Conservation (phyloP, 495 filamentous ascomycete genomes). For the Penicillium soppii region DNA sequence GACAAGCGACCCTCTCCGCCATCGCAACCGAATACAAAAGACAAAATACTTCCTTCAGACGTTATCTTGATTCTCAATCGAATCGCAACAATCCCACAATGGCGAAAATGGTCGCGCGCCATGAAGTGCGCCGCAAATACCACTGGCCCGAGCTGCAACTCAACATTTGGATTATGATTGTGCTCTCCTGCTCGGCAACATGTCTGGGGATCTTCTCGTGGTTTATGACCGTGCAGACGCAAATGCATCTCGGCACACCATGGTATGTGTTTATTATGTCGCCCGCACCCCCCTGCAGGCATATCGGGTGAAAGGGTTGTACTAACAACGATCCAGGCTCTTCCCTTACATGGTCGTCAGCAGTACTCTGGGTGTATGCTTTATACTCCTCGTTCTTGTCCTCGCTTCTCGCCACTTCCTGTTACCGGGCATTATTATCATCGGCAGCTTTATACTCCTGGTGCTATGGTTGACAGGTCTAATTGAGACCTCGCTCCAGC, state of each 20-base stretch:
- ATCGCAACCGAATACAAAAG: slow-evolving; percentile 1
- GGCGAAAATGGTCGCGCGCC: slow-evolving; percentile 25
- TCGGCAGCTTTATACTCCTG: slow-evolving; percentile 91
- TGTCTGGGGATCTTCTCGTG: slow-evolving; percentile 84
- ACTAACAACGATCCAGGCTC: slow-evolving; percentile 60
- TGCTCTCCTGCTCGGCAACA: slow-evolving; percentile 72
- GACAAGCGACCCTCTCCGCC: neutral
- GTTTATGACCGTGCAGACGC: slow-evolving; percentile 78
- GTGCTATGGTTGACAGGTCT: slow-evolving; percentile 88
- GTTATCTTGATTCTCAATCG: too few species aligned
- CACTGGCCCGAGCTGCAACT: slow-evolving; percentile 93
- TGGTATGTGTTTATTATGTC: slow-evolving; percentile 59
- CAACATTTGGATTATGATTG: slow-evolving; percentile 88
- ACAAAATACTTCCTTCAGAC: too few species aligned
- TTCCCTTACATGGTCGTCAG: slow-evolving; percentile 88
- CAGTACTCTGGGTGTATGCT: slow-evolving; percentile 66
- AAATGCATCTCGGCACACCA: slow-evolving; percentile 68
- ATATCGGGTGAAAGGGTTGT: neutral
- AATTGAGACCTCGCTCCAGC: slow-evolving; percentile 84
- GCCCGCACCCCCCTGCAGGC: neutral
- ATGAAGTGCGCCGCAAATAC: slow-evolving; percentile 60
- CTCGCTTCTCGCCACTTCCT: slow-evolving; percentile 77
- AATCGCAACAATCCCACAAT: slow-evolving; percentile 18
- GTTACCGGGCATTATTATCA: slow-evolving; percentile 84
- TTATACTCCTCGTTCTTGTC: slow-evolving; percentile 67